Evolutionary conservation across 1,284 basidiomycete genomes (phyloP), one percentile per base, ranked within the genome.

Genomic region (Rhodotorula sp.): DNA sequence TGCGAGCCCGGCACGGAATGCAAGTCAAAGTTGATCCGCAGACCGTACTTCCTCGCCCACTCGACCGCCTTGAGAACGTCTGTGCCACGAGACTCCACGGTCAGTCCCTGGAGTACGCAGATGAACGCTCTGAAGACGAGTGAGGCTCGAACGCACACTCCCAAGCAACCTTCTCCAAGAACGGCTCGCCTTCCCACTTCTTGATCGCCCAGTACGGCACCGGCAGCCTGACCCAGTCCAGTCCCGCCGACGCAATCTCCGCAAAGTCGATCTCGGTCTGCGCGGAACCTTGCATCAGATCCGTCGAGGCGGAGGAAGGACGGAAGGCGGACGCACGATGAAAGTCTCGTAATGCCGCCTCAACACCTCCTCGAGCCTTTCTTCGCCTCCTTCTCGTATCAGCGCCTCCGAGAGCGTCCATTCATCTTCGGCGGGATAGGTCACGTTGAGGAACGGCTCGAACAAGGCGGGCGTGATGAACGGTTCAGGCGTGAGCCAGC

Each of bases 1-100:
- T 90, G 88, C 59, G 86, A 88, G 46, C 89, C 83, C 4, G 91
- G 91, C 19, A 89, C 83, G 4, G 89, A 87, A 79, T 92, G 91
- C 59, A 93, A 78, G 81, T 94, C 93, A 56, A 94, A 81, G 76
- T 91, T 89, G 70, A 94, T 86, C 46, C 92, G 85, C 8, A 94
- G 74, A 20, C 93, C 92, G 79, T 95, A 95, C 81, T 94, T 94
- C 68, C 91, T 85, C 53, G 88, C 88, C 92, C 91, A 94, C 29
- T 84, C 82, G 58, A 77, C 32, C 30, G 73, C 71, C 58, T 72
- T 71, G 44, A 77, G 57, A 36, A 78, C 68, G 58, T 77, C 84
- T 49, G 85, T 84, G n/a, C n/a, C n/a, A n/a, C n/a, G n/a, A n/a
- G n/a, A n/a, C n/a, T n/a, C 22, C n/a, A 19, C 19, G 15, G 10